Evolutionary conservation across 2,329 filamentous ascomycete species (phyloP), one percentile per base, ranked within the genome.

Genomic region (Penicillium freii): DNA sequence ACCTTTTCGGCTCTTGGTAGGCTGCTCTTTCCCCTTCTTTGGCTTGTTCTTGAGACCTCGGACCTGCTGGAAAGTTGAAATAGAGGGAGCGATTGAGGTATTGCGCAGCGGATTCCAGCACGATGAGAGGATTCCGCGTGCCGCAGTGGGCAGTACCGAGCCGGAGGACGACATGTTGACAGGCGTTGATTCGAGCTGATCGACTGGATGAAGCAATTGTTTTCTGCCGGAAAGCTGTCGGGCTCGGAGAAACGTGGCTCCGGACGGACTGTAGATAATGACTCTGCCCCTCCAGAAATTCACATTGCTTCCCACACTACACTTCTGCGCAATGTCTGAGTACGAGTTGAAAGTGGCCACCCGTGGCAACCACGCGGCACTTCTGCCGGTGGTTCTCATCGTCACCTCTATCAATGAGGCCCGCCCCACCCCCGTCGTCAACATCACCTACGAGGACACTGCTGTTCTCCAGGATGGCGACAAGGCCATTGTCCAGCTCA

Each of bases 1-100:
- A 11, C 83, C 81, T 76, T 90, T 91, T 70, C 85, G 83, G 51
- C 81, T 76, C 66, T 82, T 79, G 75, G 82, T 86, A 73, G 84
- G 74, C 76, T 84, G 86, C 66, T 80, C 82, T 67, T 78, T 79
- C 62, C 77, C 75, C 63, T 78, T 71, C 61, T 64, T 76, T 57
- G 71, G 67, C 64, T 71, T 73, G 64, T 62, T 72, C 60, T 72
- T 72, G 46, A 71, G 67, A 59, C 70, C 71, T 33, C 76, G 74
- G 46, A 70, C 62, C 63, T 75, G 74, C 54, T 76, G 65, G 57
- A 71, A 64, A 27, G 59, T 56, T 19, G 67, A 62, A 52, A 75
- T 55, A 52, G 72, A 61, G 53, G 73, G 65, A 48, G 68, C 61
- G 62, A 75, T 71, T 63, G 71, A 58, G 33, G 58, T 57, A 29